These are phyloP conservation scores for Pseudogymnoascus sp. DNA, from an alignment of 2,329 filamentous ascomycete species.

Conservation along the genomic window DNA sequence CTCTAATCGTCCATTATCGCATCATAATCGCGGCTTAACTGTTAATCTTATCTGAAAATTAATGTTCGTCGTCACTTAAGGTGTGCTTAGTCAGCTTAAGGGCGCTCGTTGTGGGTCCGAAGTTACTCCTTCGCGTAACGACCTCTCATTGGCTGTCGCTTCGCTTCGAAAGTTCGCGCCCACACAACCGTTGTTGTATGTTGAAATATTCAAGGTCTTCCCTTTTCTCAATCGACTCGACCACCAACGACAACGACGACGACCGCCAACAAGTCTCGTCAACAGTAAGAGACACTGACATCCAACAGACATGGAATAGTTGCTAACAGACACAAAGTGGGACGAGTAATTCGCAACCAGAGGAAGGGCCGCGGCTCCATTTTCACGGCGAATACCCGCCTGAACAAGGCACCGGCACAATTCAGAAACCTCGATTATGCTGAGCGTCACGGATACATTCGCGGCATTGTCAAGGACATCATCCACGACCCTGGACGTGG, in stretches of 20 bases:
- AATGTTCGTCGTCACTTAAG: constrained; percentile 3
- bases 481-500: constrained; percentile 96
- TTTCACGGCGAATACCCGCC: constrained; percentile 73
- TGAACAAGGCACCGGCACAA: constrained; percentile 91
- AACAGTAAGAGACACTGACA: constrained; percentile 8
- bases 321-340: constrained; percentile 16
- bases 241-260: constrained; percentile 9
- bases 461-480: constrained; percentile 97
- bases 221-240: constrained; percentile 10
- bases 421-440: constrained; percentile 96
- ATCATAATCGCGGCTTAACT: neutral
- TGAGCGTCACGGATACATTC: constrained; percentile 95
- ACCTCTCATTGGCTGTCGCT: neutral
- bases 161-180: constrained; percentile 9
- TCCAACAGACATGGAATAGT: neutral
- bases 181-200: constrained; percentile 8
- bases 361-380: constrained; percentile 70
- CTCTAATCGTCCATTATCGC: neutral
- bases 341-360: constrained; percentile 66
- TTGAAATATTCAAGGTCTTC: constrained; percentile 9
- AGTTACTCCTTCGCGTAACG: neutral
- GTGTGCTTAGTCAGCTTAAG: neutral
- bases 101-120: neutral
- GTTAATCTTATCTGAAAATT: neutral
- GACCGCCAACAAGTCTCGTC: constrained; percentile 9